A percentile compares a stretch with the other conserved stretches of the same genome.
phyloP scores from a whole-genome alignment of 2,329 filamentous ascomycete genomes.

The Emericellopsis atlantica region DNA sequence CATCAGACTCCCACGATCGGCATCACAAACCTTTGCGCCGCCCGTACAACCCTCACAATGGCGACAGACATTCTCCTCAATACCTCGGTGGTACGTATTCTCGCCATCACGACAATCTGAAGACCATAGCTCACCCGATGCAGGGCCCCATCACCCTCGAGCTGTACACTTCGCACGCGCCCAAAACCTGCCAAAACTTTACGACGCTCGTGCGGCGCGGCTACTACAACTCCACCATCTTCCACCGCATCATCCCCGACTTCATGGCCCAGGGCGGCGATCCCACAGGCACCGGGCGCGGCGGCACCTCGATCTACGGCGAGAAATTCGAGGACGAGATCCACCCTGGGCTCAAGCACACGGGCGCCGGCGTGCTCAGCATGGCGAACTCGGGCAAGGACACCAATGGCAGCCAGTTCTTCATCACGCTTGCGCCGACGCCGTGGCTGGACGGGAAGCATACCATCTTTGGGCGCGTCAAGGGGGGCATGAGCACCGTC shows the following conservation, averaged over 20 bases:
- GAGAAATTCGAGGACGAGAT: slow-evolving; percentile 95
- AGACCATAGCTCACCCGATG: background rate
- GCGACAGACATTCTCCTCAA: slow-evolving; percentile 69
- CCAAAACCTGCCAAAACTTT: slow-evolving; percentile 85
- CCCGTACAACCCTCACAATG: slow-evolving; percentile 33
- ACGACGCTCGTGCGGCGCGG: slow-evolving; percentile 62
- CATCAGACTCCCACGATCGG: too few species aligned
- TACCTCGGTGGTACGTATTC: slow-evolving; percentile 60
- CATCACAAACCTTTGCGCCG: too few species aligned
- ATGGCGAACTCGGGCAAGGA: slow-evolving; percentile 95
- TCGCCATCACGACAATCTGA: background rate
- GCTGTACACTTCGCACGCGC: slow-evolving; percentile 81
- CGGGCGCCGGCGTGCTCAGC: slow-evolving; percentile 81
- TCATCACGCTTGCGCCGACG: slow-evolving; percentile 85
- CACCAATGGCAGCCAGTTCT: slow-evolving; percentile 93
- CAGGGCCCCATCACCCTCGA: slow-evolving; percentile 78
- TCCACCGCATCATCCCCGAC: slow-evolving; percentile 89
- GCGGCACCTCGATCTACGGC: slow-evolving; percentile 81
- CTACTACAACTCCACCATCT: slow-evolving; percentile 78
- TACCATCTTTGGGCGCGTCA: slow-evolving; percentile 89
- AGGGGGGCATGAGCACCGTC: slow-evolving; percentile 69
- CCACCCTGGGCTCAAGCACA: slow-evolving; percentile 65
- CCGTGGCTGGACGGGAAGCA: slow-evolving; percentile 97
- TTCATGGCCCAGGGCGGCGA: slow-evolving; percentile 98
- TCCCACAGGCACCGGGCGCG: slow-evolving; percentile 84